Conservation (phyloP, 805 yeast genomes). For the Ogataea paraovalis region DNA sequence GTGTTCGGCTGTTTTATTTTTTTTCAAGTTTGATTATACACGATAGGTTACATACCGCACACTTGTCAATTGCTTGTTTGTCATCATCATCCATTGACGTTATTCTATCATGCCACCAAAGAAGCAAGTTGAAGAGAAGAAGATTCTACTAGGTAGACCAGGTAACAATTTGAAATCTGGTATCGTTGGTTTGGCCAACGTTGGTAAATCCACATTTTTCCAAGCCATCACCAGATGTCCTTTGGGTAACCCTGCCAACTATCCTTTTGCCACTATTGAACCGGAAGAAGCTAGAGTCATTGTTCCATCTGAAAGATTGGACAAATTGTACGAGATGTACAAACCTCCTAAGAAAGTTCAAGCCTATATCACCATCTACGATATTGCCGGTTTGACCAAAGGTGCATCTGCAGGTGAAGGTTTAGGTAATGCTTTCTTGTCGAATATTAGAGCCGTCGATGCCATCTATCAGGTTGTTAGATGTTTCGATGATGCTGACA, state of each 20-base stretch:
- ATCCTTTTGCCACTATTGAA: constrained; percentile 96
- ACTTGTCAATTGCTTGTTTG: too few species aligned
- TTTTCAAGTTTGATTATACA: too few species aligned
- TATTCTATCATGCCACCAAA: constrained; percentile 34
- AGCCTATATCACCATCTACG: constrained; percentile 88
- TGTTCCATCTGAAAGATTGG: constrained; percentile 89
- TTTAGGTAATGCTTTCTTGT: constrained; percentile 93
- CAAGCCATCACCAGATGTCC: constrained; percentile 94
- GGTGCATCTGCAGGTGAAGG: constrained; percentile 98
- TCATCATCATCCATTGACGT: background rate
- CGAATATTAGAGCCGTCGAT: constrained; percentile 96
- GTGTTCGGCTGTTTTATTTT: too few species aligned
- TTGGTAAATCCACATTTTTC: constrained; percentile 96
- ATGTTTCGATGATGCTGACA: constrained; percentile 96
- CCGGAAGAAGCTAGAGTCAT: constrained; percentile 97
- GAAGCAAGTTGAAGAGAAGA: constrained; percentile 38
- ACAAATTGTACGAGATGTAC: constrained; percentile 68
- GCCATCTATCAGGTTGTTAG: constrained; percentile 97
- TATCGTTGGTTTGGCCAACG: constrained; percentile 91
- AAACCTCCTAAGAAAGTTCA: constrained; percentile 84
- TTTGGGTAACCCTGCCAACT: constrained; percentile 94
- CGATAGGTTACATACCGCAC: too few species aligned
- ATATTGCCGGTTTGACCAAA: constrained; percentile 96
- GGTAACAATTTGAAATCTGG: constrained; percentile 55
- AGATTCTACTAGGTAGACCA: constrained; percentile 36